phyloP scores from a whole-genome alignment of 441 rosid genomes.

The Biscutella laevigata region DNA sequence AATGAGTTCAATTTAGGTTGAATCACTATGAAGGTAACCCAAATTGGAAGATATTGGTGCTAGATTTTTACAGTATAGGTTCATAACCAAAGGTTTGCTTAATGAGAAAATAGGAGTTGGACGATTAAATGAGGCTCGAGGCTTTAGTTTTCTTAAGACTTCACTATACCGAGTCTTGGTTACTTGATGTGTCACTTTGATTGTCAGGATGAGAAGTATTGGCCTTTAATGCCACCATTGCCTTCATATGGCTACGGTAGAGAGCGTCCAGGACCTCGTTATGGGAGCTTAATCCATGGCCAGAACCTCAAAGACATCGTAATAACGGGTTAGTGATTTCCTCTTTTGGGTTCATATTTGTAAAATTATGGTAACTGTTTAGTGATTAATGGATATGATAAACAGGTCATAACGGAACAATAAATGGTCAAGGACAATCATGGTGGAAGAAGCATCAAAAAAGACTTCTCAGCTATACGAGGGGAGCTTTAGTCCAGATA shows the following conservation, averaged over 20 bases:
- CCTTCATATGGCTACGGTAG: conserved; percentile 94
- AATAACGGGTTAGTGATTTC: conserved; percentile 54
- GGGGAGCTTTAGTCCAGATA: conserved; percentile 90
- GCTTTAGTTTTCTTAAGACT: not conserved
- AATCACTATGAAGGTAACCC: not conserved
- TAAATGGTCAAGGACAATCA: conserved; percentile 85
- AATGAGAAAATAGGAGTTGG: not conserved
- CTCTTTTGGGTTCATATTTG: not conserved
- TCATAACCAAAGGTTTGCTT: not conserved
- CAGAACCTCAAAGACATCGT: conserved; percentile 88
- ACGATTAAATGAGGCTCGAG: not conserved
- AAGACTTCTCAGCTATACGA: conserved; percentile 81
- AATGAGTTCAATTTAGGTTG: not conserved
- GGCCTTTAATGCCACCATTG: conserved; percentile 88
- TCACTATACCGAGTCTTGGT: not conserved
- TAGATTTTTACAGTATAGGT: not conserved
- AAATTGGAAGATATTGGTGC: not conserved
- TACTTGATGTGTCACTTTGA: not conserved
- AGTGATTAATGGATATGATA: not conserved
- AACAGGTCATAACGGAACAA: conserved; percentile 87
- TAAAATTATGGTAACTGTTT: conserved; percentile 55
- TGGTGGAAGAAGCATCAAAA: conserved; percentile 95
- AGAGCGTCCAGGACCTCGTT: conserved; percentile 83
- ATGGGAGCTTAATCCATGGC: conserved; percentile 91
- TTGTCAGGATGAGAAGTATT: conserved; percentile 64